Base-by-base conservation (phyloP, 2,329 filamentous ascomycete species). In the Aspergillus hortae region DNA sequence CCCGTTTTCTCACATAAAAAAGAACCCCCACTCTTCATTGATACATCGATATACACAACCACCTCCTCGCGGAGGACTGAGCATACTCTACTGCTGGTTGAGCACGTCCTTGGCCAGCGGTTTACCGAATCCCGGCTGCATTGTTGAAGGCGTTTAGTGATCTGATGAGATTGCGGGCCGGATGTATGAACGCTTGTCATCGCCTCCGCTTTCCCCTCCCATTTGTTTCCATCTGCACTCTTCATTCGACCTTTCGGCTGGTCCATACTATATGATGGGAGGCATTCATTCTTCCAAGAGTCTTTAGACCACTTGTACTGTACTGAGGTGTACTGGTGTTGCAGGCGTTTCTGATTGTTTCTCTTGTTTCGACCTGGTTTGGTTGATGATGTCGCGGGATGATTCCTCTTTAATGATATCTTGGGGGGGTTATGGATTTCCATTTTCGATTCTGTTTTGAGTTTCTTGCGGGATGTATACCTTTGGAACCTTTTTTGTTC, bases 121-220 rank as follows among this genome's bases (percentile, higher is more conserved):
- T 30, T 30, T 30, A 9, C 17, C 15, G 40, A 7, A 2, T 17
- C 15, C 19, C 40, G 40, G 19, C 40, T 48, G 46, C 46, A 48
- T 48, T 46, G 35, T 63, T 63, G 56, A 56, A 56, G 66, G 66
- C 65, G 66, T 69, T 66, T 55, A 56, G 58, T 62, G 61, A 58
- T 61, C 56, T 65, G 61, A 63, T 49, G 59, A 68, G 52, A 57
- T 60, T 61, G 55, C 51, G 59, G 63, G 63, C 61, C 59, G 65
- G 64, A 63, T 66, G 64, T 65, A 61, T 67, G 65, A 64, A 59
- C 58, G 53, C 46, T 53, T 49, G 50, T 56, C 49, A 51, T 52
- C 51, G 53, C 15, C 25, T 42, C 38, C 47, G 47, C 43, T 42
- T 25, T 52, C 38, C 51, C 42, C 42, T 51, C 44, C 23, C 21